These are phyloP conservation scores for Coniochaeta ligniaria DNA, from an alignment of 2,329 filamentous ascomycete species.

Conservation along the genomic window DNA sequence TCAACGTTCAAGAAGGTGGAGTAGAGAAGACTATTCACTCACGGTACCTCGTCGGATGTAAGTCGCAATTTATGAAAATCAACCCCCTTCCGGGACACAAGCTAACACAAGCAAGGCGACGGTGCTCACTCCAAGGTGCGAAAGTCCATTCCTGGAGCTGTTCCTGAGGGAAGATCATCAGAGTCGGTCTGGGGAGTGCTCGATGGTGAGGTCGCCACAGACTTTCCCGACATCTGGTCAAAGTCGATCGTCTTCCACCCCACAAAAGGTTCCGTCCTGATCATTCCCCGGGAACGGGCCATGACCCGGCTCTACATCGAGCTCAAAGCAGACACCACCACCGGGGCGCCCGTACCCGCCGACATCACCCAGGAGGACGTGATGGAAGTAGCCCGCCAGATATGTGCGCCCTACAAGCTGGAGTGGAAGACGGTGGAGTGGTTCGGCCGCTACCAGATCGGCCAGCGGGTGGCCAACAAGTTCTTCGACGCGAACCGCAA, in stretches of 20 bases:
- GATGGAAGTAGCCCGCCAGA: constrained; percentile 57
- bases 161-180: constrained; percentile 36
- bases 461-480: constrained; percentile 61
- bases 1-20: constrained; percentile 38
- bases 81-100: too few relatives aligned
- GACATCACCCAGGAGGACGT: constrained; percentile 57
- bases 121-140: constrained; percentile 55
- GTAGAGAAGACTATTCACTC: constrained; percentile 35
- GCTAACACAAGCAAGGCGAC: too few relatives aligned
- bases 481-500: constrained; percentile 56
- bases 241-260: constrained; percentile 65
- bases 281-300: constrained; percentile 65
- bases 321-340: constrained; percentile 37
- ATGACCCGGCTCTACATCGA: constrained; percentile 61
- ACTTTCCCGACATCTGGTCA: constrained; percentile 70
- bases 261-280: constrained; percentile 59
- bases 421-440: constrained; percentile 56
- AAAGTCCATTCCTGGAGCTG: constrained; percentile 49
- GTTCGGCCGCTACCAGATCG: constrained; percentile 67
- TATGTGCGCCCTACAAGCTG: constrained; percentile 50
- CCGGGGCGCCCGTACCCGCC: constrained; percentile 23
- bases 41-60: constrained; percentile 62
- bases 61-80: constrained; percentile 42
- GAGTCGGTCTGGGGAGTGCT: constrained; percentile 61
- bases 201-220: constrained; percentile 61